These are phyloP conservation scores for Colletotrichum liriopes DNA, from an alignment of 2,329 filamentous ascomycete species.

Conservation along the genomic window DNA sequence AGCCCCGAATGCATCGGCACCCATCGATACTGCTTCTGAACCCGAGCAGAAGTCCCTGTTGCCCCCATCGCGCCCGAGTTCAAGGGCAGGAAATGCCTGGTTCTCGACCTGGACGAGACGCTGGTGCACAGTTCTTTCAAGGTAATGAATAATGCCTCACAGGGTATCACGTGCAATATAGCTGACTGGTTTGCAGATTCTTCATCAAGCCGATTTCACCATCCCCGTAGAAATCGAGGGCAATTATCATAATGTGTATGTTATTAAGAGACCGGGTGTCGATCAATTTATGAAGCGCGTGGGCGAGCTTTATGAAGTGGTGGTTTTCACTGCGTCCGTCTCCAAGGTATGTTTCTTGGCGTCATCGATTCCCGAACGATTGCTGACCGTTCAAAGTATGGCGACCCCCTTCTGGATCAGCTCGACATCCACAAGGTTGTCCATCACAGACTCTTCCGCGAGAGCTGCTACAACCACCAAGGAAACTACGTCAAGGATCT, in stretches of 20 bases:
- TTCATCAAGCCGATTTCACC: slow-evolving; percentile 98
- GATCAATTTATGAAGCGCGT: slow-evolving; percentile 99
- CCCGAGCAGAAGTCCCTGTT: slow-evolving; percentile 78
- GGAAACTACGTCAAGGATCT: slow-evolving; percentile 99
- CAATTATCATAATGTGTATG: slow-evolving; percentile 99
- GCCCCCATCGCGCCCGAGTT: slow-evolving; percentile 85
- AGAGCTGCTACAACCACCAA: slow-evolving; percentile 99
- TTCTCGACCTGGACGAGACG: slow-evolving; percentile 96
- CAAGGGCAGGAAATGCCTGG: slow-evolving; percentile 91
- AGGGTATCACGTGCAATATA: slow-evolving; percentile 1
- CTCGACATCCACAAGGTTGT: slow-evolving; percentile 97
- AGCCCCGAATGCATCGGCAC: slow-evolving; percentile 51
- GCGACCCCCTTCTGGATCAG: slow-evolving; percentile 95
- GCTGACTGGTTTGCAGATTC: slow-evolving; percentile 73
- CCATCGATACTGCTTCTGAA: slow-evolving; percentile 36
- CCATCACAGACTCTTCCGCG: slow-evolving; percentile 95
- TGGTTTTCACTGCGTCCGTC: slow-evolving; percentile 98
- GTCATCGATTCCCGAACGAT: slow-evolving; percentile 44
- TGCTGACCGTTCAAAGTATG: slow-evolving; percentile 75
- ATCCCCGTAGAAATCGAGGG: slow-evolving; percentile 99
- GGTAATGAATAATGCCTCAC: slow-evolving; percentile 66
- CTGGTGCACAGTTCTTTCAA: slow-evolving; percentile 99
- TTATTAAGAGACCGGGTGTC: slow-evolving; percentile 98
- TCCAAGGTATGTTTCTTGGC: slow-evolving; percentile 80
- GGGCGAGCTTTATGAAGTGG: slow-evolving; percentile 97